These are phyloP conservation scores for Cystofilobasidium bisporidii DNA, from an alignment of 768 basidiomycete species.

Conservation along the genomic window DNA sequence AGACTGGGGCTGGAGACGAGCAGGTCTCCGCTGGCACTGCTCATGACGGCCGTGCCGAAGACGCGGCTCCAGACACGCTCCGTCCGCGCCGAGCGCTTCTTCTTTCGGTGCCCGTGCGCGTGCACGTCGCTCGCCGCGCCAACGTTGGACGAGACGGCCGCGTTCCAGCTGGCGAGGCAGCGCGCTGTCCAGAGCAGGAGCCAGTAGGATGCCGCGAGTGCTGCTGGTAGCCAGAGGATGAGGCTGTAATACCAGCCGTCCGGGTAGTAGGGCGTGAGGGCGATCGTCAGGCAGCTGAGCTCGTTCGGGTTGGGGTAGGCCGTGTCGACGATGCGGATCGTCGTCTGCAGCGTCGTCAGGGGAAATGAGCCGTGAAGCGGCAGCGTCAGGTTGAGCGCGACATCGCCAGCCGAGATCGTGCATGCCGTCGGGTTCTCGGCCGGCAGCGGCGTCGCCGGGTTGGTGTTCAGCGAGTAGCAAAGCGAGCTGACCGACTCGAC, in stretches of 20 bases:
- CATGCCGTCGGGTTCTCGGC: constrained; percentile 50
- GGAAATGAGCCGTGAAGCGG: constrained; percentile 58
- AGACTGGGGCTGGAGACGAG: constrained; percentile 75
- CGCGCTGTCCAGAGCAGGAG: constrained; percentile 51
- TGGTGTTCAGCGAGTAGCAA: constrained; percentile 72
- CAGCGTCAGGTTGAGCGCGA: constrained; percentile 63
- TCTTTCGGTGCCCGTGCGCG: constrained; percentile 27
- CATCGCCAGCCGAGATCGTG: constrained; percentile 65
- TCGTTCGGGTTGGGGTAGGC: constrained; percentile 52
- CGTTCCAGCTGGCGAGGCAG: constrained; percentile 63
- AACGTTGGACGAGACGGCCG: constrained; percentile 53
- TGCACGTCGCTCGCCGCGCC: constrained; percentile 49
- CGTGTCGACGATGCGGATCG: constrained; percentile 80
- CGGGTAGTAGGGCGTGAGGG: constrained; percentile 55
- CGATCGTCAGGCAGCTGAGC: constrained; percentile 69
- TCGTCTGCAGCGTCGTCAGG: constrained; percentile 73
- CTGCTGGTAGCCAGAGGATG: constrained; percentile 51
- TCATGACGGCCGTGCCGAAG: constrained; percentile 77
- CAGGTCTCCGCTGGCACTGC: constrained; percentile 84
- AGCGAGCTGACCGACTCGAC: constrained; percentile 63
- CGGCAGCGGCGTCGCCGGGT: constrained; percentile 40
- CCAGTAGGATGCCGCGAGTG: constrained; percentile 71
- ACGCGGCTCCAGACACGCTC: constrained; percentile 54
- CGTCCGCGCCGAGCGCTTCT: constrained; percentile 27
- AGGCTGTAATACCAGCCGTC: constrained; percentile 43